Evolutionary conservation across 2,329 filamentous ascomycete genomes (phyloP).

Genomic region (Hortaea werneckii): DNA sequence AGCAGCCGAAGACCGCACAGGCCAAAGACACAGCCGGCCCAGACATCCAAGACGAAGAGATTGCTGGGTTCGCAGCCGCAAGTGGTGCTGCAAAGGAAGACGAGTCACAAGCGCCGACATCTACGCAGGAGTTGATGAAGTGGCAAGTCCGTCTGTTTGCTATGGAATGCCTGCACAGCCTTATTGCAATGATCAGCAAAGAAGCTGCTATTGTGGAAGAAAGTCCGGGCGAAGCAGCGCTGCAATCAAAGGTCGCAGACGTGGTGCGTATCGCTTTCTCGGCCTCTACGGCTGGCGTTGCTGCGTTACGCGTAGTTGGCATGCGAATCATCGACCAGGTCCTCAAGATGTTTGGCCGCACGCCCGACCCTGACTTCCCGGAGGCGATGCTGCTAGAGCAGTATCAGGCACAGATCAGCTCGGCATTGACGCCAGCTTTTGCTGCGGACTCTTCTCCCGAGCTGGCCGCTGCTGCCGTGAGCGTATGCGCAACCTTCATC

Average conservation of each 20-base stretch:
- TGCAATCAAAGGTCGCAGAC: constrained; percentile 79
- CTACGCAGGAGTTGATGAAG: constrained; percentile 71
- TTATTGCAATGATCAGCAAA: constrained; percentile 69
- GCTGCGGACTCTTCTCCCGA: constrained; percentile 92
- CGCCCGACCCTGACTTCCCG: constrained; percentile 89
- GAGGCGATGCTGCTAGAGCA: constrained; percentile 94
- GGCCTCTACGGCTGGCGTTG: constrained; percentile 84
- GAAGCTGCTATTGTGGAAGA: constrained; percentile 69
- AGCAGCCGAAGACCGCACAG: constrained; percentile 37
- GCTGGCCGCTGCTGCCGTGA: constrained; percentile 87
- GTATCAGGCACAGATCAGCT: constrained; percentile 97
- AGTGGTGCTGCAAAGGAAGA: constrained; percentile 45
- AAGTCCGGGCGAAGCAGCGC: constrained; percentile 62
- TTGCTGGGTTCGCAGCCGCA: constrained; percentile 84
- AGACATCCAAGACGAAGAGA: constrained; percentile 93
- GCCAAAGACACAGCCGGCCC: constrained; percentile 44
- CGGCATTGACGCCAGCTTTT: constrained; percentile 90
- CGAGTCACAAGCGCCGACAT: constrained; percentile 27
- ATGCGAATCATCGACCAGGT: constrained; percentile 89
- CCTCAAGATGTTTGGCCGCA: constrained; percentile 90
- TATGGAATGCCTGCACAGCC: constrained; percentile 76
- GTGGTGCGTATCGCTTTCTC: constrained; percentile 96
- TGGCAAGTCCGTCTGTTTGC: constrained; percentile 96
- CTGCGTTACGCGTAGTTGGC: constrained; percentile 82
- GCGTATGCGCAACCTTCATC: constrained; percentile 96